These are phyloP conservation scores for Tilletia setariae DNA, from an alignment of 1,284 basidiomycete species.

Conservation along the genomic window DNA sequence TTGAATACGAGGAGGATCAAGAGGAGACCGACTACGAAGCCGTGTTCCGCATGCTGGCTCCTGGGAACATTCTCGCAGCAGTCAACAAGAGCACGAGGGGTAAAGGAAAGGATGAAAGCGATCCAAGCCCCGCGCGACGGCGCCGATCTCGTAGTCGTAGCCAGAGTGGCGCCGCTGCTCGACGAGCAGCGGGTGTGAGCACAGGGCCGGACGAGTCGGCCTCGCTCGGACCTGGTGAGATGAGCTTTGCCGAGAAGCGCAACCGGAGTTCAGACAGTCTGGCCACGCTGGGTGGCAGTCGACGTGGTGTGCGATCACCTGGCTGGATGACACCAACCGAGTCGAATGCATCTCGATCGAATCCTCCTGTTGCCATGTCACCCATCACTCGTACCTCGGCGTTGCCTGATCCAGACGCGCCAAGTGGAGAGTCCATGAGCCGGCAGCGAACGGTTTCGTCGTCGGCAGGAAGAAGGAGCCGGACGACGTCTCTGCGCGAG, in stretches of 20 bases:
- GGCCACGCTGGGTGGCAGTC: constrained; percentile 24
- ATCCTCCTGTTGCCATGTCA: constrained; percentile 10
- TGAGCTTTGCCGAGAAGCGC: constrained; percentile 47
- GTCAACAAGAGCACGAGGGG: constrained; percentile 25
- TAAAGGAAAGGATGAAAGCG: constrained; percentile 21
- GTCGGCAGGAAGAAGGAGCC: constrained; percentile 26
- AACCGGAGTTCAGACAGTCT: constrained; percentile 42
- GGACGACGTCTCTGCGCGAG: constrained; percentile 36
- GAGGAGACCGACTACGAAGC: constrained; percentile 51
- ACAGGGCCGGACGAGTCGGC: background rate
- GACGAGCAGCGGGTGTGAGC: constrained; percentile 6
- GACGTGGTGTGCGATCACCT: constrained; percentile 9
- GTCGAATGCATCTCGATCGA: background rate
- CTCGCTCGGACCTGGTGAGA: constrained; percentile 19
- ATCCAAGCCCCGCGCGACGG: constrained; percentile 25
- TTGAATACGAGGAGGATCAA: constrained; percentile 34
- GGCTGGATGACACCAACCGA: constrained; percentile 16
- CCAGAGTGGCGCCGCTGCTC: constrained; percentile 33
- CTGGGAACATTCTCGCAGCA: constrained; percentile 4
- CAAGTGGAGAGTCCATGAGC: constrained; percentile 23
- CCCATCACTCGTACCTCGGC: constrained; percentile 13
- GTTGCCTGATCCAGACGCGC: constrained; percentile 18
- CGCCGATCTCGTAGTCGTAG: constrained; percentile 35
- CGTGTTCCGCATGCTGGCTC: constrained; percentile 42
- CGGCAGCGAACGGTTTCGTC: constrained; percentile 18